Evolutionary conservation across 331 rosid species (phyloP), one percentile per base, ranked within the genome.

Genomic region (Prunus yedoensis): DNA sequence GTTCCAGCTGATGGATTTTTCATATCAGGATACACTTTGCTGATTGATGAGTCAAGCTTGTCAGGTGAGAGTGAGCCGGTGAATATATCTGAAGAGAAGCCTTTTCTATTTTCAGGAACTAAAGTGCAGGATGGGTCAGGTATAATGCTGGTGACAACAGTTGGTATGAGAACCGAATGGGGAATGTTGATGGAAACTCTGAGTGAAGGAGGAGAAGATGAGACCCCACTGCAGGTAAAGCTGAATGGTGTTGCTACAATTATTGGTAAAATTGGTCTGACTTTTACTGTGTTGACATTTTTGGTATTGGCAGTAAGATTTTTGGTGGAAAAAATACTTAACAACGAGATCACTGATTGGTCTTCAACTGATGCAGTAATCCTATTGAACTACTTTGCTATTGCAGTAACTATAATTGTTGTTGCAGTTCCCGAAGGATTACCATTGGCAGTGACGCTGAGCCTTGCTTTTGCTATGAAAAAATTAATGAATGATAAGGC

Each of bases 151-250:
- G 95, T 89, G 61, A 90, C 97, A 75, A 76, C 96, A 61, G 97
- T 94, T 87, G 99, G 99, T 38, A 94, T 94, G 99, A 92, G 86
- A 78, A 94, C 99, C 12, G 96, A 94, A 87, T 90, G 97, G 99
- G 99, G 99, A 79, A 92, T 88, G 80, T 77, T 94, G 91, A 94
- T 94, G 97, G 96, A 87, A 82, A 86, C 99, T 32, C 67, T 92
- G 43, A 90, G 69, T 16, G 96, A 92, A 82, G 97, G 93, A 50
- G 99, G 96, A 77, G 97, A 91, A 45, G 97, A 90, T 72, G 99
- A 94, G 88, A 94, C 99, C 38, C 99, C 99, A 15, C 86, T 94
- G 87, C 99, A 92, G 88, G 97, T 94, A 75, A 94, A 94, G 81
- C 79, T 94, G 85, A 92, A 94, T 64, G 99, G 97, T 65, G 99